Base-by-base conservation (phyloP, 257 asterid species). In the Petunia secreta region DNA sequence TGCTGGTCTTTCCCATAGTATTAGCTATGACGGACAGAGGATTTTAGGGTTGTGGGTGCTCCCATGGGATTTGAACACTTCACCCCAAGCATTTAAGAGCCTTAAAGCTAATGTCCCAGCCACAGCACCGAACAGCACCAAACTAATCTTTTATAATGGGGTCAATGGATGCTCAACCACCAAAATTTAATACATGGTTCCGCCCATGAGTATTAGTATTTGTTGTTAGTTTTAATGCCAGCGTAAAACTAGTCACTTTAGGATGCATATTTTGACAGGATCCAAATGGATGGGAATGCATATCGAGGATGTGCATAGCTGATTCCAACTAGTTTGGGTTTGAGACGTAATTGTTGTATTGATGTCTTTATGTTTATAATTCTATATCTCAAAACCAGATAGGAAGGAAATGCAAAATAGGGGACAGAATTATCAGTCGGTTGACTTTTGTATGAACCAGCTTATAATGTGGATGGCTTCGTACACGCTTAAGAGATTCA, bases 371-470 rank as follows among this genome's bases (percentile, higher is more conserved):
- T 48, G 43, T 48, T 34, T 44, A 25, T 10, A 46, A 44, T 69
- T 69, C n/a, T 46, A 46, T 48, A 53, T 71, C 60, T 38, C 59
- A 46, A 71, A 46, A 71, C 25, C 60, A 48, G 41, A 71, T 71
- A 10, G 60, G 16, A 10, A 71, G 25, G 10, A 5, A 68, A 16
- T 16, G 57, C 58, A 68, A 57, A 44, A 67, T 64, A 64, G 1
- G 71, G 16, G 71, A 5, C 13, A 9, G 13, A 64, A 14, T 11
- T 13, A 65, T 65, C 52, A 39, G 50, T 69, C 74, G 34, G 34
- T 34, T 71, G 77, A 71, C 77, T 46, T 69, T 46, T 46, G 11
- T 48, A 16, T 71, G 11, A 48, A 10, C 77, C 77, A 71, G 36
- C 39, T 69, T 69, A 69, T 69, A 25, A 69, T 69, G 43, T 46